Conservation (phyloP, 2,329 filamentous ascomycete genomes). For the Aspergillus ochraceoroseus region DNA sequence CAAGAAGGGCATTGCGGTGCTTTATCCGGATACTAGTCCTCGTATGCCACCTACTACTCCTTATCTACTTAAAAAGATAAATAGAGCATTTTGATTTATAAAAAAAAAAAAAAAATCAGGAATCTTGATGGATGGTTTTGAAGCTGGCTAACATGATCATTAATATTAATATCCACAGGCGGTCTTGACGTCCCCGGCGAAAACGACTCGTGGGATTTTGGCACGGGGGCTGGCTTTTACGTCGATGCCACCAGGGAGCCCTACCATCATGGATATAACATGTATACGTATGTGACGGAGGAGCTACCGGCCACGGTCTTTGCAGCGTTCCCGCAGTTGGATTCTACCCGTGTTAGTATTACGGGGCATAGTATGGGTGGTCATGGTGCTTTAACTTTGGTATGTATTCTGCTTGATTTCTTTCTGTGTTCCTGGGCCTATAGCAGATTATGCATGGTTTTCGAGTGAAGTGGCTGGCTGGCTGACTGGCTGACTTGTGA, state of each 20-base stretch:
- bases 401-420: slow-evolving; percentile 28
- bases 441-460: no score
- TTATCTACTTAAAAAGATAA: background rate
- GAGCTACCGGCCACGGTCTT: slow-evolving; percentile 82
- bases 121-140: no score
- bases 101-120: background rate
- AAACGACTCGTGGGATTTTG: slow-evolving; percentile 87
- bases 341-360: slow-evolving; percentile 68
- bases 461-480: no score
- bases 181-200: slow-evolving; percentile 77
- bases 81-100: background rate
- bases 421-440: background rate
- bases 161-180: slow-evolving; percentile 44
- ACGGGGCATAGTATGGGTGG: slow-evolving; percentile 97
- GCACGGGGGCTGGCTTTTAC: slow-evolving; percentile 89
- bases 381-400: slow-evolving; percentile 84
- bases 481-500: slow-evolving; percentile 13
- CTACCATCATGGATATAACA: slow-evolving; percentile 75
- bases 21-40: slow-evolving; percentile 93
- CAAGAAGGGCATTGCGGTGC: slow-evolving; percentile 77
- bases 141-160: no score
- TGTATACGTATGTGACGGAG: slow-evolving; percentile 87
- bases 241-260: slow-evolving; percentile 74
- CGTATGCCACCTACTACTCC: slow-evolving; percentile 48
- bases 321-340: slow-evolving; percentile 65